Percentiles rank a stretch among this genome's conserved stretches.
phyloP scores from a whole-genome alignment of 306 rosid genomes.

The Carpinus viminea region DNA sequence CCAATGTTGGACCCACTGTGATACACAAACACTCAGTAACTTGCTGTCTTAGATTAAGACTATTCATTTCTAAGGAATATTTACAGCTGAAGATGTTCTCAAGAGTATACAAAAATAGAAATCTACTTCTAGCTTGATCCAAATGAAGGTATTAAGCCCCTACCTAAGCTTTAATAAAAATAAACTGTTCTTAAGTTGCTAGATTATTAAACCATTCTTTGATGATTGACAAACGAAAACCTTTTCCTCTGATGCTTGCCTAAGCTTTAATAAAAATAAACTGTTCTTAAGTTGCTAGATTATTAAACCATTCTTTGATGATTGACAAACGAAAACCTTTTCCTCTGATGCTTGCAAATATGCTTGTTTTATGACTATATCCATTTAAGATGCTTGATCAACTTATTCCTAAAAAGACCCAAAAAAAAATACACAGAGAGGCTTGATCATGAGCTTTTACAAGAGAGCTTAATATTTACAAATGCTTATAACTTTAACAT shows the following conservation, averaged over 20 bases:
- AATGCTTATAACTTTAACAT: neutral
- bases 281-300: too few relatives aligned
- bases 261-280: neutral
- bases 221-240: too few relatives aligned
- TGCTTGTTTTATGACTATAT: neutral
- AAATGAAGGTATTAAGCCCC: neutral
- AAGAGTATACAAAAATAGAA: neutral
- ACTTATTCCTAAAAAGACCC: neutral
- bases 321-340: neutral
- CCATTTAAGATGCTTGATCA: neutral
- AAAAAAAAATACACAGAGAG: neutral
- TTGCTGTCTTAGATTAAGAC: too few relatives aligned
- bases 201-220: too few relatives aligned
- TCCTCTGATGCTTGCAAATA: neutral
- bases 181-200: too few relatives aligned
- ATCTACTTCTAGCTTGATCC: neutral
- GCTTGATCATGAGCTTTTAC: neutral
- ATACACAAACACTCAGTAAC: too few relatives aligned
- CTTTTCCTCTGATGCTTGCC: neutral
- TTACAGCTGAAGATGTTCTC: neutral
- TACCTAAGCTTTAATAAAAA: neutral
- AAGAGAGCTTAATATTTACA: slow-evolving; percentile 9
- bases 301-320: too few relatives aligned
- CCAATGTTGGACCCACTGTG: too few relatives aligned
- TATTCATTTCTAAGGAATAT: neutral